phyloP scores from a whole-genome alignment of 257 asterid species.

The Parsonsia alboflavescens region DNA sequence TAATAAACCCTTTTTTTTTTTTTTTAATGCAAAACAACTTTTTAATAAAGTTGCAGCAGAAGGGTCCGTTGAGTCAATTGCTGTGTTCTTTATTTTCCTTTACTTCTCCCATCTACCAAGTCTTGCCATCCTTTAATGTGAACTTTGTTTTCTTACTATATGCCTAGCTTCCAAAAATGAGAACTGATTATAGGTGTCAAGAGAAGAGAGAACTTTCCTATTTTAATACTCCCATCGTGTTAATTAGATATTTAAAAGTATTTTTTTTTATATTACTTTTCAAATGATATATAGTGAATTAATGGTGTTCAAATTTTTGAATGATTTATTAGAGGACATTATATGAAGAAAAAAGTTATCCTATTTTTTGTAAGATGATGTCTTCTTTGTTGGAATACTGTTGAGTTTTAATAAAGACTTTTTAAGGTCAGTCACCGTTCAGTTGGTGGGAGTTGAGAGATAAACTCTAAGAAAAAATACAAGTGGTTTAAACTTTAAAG shows the following conservation, averaged over 20 bases:
- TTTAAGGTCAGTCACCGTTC: slow-evolving; percentile 22
- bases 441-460: slow-evolving; percentile 63
- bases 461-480: neutral
- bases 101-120: slow-evolving; percentile 11
- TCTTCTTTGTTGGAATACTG: no score
- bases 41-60: neutral
- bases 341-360: no score
- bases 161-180: neutral
- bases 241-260: no score
- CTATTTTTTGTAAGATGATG: no score
- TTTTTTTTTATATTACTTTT: no score
- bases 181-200: neutral
- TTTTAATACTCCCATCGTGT: no score
- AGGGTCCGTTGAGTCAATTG: neutral
- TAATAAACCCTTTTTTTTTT: neutral
- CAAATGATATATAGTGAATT: no score
- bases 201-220: no score
- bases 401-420: slow-evolving; percentile 5
- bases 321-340: no score
- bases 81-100: neutral
- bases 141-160: no score
- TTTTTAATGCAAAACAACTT: neutral
- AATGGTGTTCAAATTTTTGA: no score
- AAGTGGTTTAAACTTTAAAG: slow-evolving; percentile 22
- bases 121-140: neutral